Percentiles rank a stretch among this genome's conserved stretches.
phyloP scores from a whole-genome alignment of 441 rosid genomes.

The Adansonia rubrostipa region DNA sequence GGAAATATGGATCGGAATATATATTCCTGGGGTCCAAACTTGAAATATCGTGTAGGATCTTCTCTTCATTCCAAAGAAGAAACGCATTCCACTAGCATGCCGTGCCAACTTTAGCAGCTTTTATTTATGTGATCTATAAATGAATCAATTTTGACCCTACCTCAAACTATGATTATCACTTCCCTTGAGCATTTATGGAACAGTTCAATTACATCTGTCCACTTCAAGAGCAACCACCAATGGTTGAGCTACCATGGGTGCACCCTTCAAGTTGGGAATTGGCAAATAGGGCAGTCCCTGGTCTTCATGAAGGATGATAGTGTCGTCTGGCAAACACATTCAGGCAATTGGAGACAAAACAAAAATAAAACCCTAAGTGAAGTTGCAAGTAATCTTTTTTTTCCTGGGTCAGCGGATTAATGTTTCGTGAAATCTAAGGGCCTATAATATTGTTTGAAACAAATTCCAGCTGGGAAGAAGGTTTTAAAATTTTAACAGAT shows the following conservation, averaged over 20 bases:
- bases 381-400: not conserved
- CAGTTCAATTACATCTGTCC: not conserved
- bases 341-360: not conserved
- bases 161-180: slow-evolving; percentile 10
- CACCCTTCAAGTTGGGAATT: slow-evolving; percentile 5
- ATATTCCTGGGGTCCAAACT: slow-evolving; percentile 27
- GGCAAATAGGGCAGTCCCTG: slow-evolving; percentile 5
- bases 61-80: not conserved
- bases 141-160: slow-evolving; percentile 29
- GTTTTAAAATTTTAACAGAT: not conserved
- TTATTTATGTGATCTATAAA: slow-evolving; percentile 12
- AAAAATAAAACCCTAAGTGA: not conserved
- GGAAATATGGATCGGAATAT: not conserved
- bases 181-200: not conserved
- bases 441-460: not conserved
- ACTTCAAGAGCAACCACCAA: not conserved
- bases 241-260: slow-evolving; percentile 6
- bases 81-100: slow-evolving; percentile 14
- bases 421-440: not conserved
- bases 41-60: slow-evolving; percentile 14
- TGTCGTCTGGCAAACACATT: not conserved
- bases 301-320: not conserved
- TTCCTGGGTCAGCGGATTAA: not conserved
- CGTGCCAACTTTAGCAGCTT: slow-evolving; percentile 20
- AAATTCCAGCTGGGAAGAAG: not conserved